Evolutionary conservation across 768 basidiomycete genomes (phyloP).

Genomic region (Tulasnella sp.): DNA sequence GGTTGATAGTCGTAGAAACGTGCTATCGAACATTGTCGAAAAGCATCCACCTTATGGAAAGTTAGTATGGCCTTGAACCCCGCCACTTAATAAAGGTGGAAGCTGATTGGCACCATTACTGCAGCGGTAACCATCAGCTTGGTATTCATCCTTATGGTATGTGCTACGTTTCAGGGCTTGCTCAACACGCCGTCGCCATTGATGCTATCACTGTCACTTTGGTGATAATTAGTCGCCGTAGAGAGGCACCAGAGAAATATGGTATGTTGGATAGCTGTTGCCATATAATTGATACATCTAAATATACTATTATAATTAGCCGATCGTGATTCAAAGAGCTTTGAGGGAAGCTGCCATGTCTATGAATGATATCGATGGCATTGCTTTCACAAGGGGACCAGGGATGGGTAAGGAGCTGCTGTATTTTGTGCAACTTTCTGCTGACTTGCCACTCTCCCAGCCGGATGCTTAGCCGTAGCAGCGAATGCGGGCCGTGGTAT

Average conservation of each 20-base stretch:
- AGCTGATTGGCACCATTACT: too few species aligned
- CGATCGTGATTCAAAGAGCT: conserved; percentile 57
- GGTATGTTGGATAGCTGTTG: conserved; percentile 30
- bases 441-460: conserved; percentile 31
- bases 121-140: neutral
- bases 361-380: conserved; percentile 61
- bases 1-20: conserved; percentile 47
- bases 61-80: neutral
- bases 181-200: neutral
- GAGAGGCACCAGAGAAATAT: conserved; percentile 70
- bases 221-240: conserved; percentile 45
- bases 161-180: neutral
- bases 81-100: too few species aligned
- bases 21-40: conserved; percentile 78
- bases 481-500: conserved; percentile 78
- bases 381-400: conserved; percentile 87
- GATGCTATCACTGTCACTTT: neutral
- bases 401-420: conserved; percentile 33
- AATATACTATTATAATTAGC: conserved; percentile 36
- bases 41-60: conserved; percentile 44
- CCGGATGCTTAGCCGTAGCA: conserved; percentile 68
- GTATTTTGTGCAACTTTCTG: neutral
- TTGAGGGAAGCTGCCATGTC: conserved; percentile 52
- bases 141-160: conserved; percentile 1
- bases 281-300: neutral